Evolutionary conservation across 169 alveolate species (phyloP).

Genomic region (Blepharisma undulans): DNA sequence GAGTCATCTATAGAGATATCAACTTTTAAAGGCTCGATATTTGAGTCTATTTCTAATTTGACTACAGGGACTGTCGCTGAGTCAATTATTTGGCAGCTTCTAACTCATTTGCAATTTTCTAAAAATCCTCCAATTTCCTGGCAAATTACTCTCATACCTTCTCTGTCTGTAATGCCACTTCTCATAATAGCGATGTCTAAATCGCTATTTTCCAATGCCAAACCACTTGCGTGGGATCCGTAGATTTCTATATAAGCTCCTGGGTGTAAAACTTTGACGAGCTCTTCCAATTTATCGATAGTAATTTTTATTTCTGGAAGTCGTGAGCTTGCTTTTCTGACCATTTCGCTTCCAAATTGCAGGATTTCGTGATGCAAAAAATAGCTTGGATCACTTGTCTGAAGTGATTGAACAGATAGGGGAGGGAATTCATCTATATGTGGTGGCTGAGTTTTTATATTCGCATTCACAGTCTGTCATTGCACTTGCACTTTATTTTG

Average conservation of each 20-base stretch:
- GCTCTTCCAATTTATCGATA: neutral
- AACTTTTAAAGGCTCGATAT: neutral
- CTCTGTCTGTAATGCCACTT: neutral
- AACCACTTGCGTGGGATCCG: constrained; percentile 1
- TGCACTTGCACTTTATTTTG: neutral
- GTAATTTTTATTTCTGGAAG: neutral
- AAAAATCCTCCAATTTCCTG: neutral
- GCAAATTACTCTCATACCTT: neutral
- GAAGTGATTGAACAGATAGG: neutral
- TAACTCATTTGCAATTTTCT: neutral
- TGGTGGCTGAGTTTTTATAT: neutral
- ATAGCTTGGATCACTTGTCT: neutral
- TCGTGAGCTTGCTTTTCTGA: neutral
- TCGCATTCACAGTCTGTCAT: neutral
- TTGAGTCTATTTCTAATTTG: constrained; percentile 7
- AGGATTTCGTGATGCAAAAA: neutral
- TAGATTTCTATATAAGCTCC: neutral
- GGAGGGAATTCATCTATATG: neutral
- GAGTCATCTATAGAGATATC: constrained; percentile 11
- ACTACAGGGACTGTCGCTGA: constrained; percentile 13
- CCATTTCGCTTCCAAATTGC: neutral
- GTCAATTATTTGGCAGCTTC: neutral
- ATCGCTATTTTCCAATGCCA: constrained; percentile 17
- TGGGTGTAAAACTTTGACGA: neutral
- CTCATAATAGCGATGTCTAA: constrained; percentile 1